phyloP scores from a whole-genome alignment of 2,329 filamentous ascomycete species.

The Geosmithia putterillii region DNA sequence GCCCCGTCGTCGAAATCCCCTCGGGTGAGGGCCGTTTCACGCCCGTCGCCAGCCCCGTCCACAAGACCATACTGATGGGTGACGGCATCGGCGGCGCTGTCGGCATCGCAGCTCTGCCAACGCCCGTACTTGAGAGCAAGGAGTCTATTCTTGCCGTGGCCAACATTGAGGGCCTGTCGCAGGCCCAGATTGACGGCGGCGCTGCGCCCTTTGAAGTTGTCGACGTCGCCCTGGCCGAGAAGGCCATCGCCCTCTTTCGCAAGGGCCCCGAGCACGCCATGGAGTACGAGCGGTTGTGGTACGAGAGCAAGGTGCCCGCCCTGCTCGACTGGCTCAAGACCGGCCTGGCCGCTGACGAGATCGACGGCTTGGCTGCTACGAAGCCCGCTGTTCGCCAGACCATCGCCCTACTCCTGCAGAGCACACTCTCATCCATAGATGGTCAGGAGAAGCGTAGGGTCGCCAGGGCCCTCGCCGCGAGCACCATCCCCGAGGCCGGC shows the following conservation, averaged over 20 bases:
- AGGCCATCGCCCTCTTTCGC: conserved; percentile 56
- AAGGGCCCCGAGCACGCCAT: conserved; percentile 57
- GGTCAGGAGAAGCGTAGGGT: conserved; percentile 30
- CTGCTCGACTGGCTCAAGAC: conserved; percentile 54
- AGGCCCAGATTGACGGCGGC: conserved; percentile 17
- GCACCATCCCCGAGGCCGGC: conserved; percentile 23
- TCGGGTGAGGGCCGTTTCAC: conserved; percentile 52
- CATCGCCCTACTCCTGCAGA: conserved; percentile 52
- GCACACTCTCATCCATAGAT: conserved; percentile 36
- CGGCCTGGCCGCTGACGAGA: conserved; percentile 25
- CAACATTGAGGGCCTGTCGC: conserved; percentile 36
- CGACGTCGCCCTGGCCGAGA: conserved; percentile 48
- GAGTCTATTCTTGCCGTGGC: conserved; percentile 42
- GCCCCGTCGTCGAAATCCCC: conserved; percentile 61
- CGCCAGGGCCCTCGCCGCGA: conserved; percentile 15
- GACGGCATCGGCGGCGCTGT: conserved; percentile 60
- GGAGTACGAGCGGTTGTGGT: conserved; percentile 65
- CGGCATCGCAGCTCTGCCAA: conserved; percentile 30
- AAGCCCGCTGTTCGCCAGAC: conserved; percentile 56
- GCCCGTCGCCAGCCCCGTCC: conserved; percentile 68
- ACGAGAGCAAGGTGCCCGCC: conserved; percentile 53
- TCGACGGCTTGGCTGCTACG: conserved; percentile 29
- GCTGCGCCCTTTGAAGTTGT: conserved; percentile 40
- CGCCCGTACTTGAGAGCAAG: conserved; percentile 24
- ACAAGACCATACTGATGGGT: conserved; percentile 64